A percentile compares a stretch with the other conserved stretches of the same genome.
These are phyloP conservation scores for Alternaria triticina DNA, from an alignment of 2,329 filamentous ascomycete species.

Conservation along the genomic window DNA sequence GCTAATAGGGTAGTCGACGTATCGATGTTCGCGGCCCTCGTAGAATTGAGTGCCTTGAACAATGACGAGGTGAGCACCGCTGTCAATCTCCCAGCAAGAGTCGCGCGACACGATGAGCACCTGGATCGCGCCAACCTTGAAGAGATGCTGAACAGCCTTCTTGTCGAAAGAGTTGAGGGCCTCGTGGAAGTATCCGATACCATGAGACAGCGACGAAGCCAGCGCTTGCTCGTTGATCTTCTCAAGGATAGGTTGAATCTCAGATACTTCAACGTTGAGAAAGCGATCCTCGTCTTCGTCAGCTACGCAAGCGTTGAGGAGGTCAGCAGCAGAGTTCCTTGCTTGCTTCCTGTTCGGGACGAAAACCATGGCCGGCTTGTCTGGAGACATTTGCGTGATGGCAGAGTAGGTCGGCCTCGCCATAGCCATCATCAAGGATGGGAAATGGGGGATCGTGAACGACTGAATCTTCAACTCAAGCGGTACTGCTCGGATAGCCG, in stretches of 20 bases:
- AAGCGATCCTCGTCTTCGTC: slow-evolving; percentile 95
- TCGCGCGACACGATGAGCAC: slow-evolving; percentile 83
- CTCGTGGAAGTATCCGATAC: slow-evolving; percentile 97
- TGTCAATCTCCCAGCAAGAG: slow-evolving; percentile 94
- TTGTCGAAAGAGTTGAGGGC: slow-evolving; percentile 88
- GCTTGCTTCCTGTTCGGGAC: slow-evolving; percentile 94
- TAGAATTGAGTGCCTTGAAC: slow-evolving; percentile 99
- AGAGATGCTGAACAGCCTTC: slow-evolving; percentile 91
- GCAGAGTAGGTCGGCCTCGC: slow-evolving; percentile 90
- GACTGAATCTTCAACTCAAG: slow-evolving; percentile 94
- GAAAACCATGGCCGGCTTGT: slow-evolving; percentile 90
- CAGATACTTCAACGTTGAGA: slow-evolving; percentile 80
- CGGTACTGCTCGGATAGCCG: slow-evolving; percentile 84
- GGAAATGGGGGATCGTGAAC: slow-evolving; percentile 95
- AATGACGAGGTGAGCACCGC: slow-evolving; percentile 86
- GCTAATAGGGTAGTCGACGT: slow-evolving; percentile 92
- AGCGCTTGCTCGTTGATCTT: slow-evolving; percentile 86
- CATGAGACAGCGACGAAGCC: slow-evolving; percentile 88
- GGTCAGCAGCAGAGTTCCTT: slow-evolving; percentile 81
- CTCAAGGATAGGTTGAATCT: slow-evolving; percentile 81
- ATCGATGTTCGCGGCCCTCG: slow-evolving; percentile 94
- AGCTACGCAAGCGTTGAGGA: slow-evolving; percentile 84
- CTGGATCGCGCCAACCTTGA: slow-evolving; percentile 86
- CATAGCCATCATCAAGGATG: slow-evolving; percentile 98
- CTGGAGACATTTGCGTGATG: slow-evolving; percentile 83